Conservation (phyloP, 495 filamentous ascomycete species). For the Astrocystis sublimbata region DNA sequence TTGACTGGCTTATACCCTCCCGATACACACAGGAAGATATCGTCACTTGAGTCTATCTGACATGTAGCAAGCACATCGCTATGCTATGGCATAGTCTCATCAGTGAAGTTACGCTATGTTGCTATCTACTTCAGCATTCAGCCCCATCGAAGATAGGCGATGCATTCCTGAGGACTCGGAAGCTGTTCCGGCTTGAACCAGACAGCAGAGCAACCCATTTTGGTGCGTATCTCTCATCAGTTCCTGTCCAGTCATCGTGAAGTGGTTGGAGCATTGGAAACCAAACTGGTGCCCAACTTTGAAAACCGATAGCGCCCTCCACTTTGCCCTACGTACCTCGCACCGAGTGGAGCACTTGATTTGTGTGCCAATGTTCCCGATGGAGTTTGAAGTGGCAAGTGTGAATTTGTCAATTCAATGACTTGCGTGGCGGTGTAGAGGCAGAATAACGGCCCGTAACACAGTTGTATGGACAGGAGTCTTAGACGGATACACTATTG, state of each 20-base stretch:
- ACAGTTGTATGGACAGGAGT: background rate
- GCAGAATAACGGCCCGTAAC: conserved; percentile 5
- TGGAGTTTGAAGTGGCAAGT: conserved; percentile 24
- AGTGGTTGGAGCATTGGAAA: conserved; percentile 30
- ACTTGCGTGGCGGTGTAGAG: conserved; percentile 28
- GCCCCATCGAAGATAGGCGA: conserved; percentile 29
- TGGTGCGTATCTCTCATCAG: conserved; percentile 25
- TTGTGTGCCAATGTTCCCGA: conserved; percentile 28
- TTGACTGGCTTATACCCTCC: background rate
- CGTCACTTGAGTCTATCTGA: conserved; percentile 9
- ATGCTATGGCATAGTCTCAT: conserved; percentile 22
- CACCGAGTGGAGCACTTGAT: conserved; percentile 26
- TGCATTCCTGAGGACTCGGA: conserved; percentile 31
- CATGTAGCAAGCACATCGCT: background rate
- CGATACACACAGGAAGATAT: background rate
- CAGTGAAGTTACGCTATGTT: conserved; percentile 24
- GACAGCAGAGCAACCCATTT: conserved; percentile 18
- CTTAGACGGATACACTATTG: conserved; percentile 1
- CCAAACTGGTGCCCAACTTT: conserved; percentile 33
- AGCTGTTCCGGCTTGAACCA: conserved; percentile 23
- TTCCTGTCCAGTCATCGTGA: conserved; percentile 30
- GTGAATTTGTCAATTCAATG: conserved; percentile 27
- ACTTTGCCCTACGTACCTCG: conserved; percentile 34
- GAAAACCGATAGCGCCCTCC: conserved; percentile 30
- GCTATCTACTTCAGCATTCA: conserved; percentile 19